A percentile compares a stretch with the other conserved stretches of the same genome.
Conservation (phyloP, 345 rosid species). For the Pistacia integerrima region DNA sequence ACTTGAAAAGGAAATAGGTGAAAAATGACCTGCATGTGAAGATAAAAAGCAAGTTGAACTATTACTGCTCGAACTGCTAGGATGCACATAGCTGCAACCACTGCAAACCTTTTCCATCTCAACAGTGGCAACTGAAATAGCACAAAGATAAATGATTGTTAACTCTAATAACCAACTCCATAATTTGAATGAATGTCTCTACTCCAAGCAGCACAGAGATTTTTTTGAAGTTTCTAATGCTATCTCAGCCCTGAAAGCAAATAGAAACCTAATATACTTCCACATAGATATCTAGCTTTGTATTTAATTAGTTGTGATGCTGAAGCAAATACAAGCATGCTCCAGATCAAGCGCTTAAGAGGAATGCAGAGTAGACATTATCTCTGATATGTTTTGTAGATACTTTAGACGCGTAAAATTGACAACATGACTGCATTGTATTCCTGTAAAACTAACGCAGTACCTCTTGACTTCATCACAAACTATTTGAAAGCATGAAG, state of each 20-base stretch:
- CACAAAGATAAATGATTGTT: conserved; percentile 2
- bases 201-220: too few relatives aligned
- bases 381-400: background rate
- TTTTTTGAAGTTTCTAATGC: too few relatives aligned
- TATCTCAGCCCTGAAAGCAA: background rate
- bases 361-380: background rate
- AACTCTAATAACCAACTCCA: background rate
- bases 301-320: background rate
- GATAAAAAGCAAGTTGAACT: conserved; percentile 88
- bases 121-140: conserved; percentile 75
- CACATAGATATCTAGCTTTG: background rate
- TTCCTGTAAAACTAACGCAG: background rate
- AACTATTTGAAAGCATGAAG: background rate
- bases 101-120: conserved; percentile 94
- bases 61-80: conserved; percentile 90
- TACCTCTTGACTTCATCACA: background rate
- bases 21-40: conserved; percentile 76
- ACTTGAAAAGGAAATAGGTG: conserved; percentile 11
- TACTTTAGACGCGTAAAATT: background rate
- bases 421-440: background rate
- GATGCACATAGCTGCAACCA: conserved; percentile 94
- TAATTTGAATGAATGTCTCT: background rate
- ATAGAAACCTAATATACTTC: conserved; percentile 1
- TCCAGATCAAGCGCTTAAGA: conserved; percentile 1
- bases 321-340: background rate